Conservation (phyloP, 2,329 filamentous ascomycete genomes). For the Neonectria neomacrospora region DNA sequence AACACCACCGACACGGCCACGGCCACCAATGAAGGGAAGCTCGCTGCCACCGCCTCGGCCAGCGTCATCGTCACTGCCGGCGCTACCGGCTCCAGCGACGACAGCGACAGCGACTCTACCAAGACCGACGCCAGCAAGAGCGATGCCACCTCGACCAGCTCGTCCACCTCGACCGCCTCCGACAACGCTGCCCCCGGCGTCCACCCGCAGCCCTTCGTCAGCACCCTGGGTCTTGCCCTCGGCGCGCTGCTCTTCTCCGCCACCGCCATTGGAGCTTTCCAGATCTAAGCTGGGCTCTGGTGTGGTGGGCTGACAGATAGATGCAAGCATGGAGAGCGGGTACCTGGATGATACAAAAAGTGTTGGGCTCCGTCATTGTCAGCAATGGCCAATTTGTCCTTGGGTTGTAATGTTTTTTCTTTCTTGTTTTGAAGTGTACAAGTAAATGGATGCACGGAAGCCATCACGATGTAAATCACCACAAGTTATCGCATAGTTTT, state of each 20-base stretch:
- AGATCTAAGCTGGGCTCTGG: conserved; percentile 33
- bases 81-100: conserved; percentile 16
- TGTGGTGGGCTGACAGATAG: background rate
- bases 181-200: conserved; percentile 38
- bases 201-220: conserved; percentile 42
- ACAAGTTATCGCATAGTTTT: background rate
- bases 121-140: conserved; percentile 5
- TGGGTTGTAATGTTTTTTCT: conserved; percentile 4
- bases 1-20: conserved; percentile 51
- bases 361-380: background rate
- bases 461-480: conserved; percentile 1
- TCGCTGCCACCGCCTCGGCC: conserved; percentile 47
- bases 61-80: conserved; percentile 45
- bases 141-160: conserved; percentile 14
- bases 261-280: conserved; percentile 40
- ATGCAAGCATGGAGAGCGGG: conserved; percentile 6
- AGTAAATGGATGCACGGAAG: conserved; percentile 6
- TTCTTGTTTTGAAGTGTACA: conserved; percentile 1
- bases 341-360: conserved; percentile 1
- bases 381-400: conserved; percentile 1
- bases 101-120: conserved; percentile 16
- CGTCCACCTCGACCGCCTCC: conserved; percentile 31
- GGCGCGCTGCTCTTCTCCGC: conserved; percentile 53
- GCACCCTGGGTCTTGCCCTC: conserved; percentile 48
- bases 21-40: conserved; percentile 33